Evolutionary conservation across 73 alveolate species (phyloP), one percentile per base, ranked within the genome.

Genomic region (Paraurostyla sp.): DNA sequence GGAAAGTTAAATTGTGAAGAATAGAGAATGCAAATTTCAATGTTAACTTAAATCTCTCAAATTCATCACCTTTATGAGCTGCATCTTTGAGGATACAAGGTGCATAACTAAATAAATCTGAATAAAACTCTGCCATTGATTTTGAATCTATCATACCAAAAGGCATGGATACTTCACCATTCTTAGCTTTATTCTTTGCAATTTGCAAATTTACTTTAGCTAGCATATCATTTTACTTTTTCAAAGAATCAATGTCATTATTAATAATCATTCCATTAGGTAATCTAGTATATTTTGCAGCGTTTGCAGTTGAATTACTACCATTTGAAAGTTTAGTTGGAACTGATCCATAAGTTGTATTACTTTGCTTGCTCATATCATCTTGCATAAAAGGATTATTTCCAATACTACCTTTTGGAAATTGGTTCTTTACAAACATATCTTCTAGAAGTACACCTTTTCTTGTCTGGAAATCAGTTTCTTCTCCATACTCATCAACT

Each of bases 11-110:
- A 36, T 46, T 43, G 30, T 75, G 87, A 22, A 75, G 46, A 52
- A 75, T 40, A 15, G 71, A 42, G 52, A 75, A 43, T 32, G 87
- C 87, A 52, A 75, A 75, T 25, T 75, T 75, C 3, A 75, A 11
- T 9, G 54, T 29, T 30, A 75, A 36, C 71, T 75, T 75, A 36
- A 75, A 75, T 75, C 87, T 75, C 52, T 75, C 87, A 48, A 75
- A 75, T 50, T 75, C 71, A 75, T 75, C 71, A 3, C 87, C 87
- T 43, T 75, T 40, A 16, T 50, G 11, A 2, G 63, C 71, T 33
- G 87, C 87, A 9, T 33, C 51, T 22, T 46, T 50, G 6, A 75
- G 30, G 1, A 75, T 75, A 46, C 71, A 40, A 46, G 87, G 87
- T 18, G 87, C 87, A 75, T 75, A 75, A n/a, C 68, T 43, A 38